Base-by-base conservation (phyloP, 495 filamentous ascomycete genomes). In the Xylaria flabelliformis region DNA sequence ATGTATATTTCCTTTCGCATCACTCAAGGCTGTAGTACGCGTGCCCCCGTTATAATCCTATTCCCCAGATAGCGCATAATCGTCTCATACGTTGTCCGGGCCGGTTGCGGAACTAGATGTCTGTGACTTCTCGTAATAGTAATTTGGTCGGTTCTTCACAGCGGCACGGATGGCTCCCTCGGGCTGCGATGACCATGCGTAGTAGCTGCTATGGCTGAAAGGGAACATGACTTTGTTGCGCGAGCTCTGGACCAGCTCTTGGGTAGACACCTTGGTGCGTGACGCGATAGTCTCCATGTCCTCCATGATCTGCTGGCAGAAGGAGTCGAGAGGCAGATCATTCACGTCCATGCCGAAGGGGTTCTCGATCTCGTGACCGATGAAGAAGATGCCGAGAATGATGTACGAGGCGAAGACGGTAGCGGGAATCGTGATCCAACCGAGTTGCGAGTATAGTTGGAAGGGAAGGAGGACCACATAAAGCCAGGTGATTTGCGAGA, bases 301-400 rank as follows among this genome's bases (percentile, higher is more conserved):
- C 12, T 84, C 71, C 4, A 88, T 86, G 58, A 97, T 83, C 74
- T 92, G 89, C 10, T 88, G 85, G 79, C 93, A 95, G 84, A 91
- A 97, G 0, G 83, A 82, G 78, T 94, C 92, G 0, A 97, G 86
- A 10, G 92, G 92, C 17, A 97, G 84, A 78, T 97, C 94, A 77
- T 97, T 97, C 72, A 94, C 93, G 78, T 97, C 94, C 64, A 89
- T 83, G 34, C 94, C 93, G 80, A 97, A 97, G 9, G 93, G 94
- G 78, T 97, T 94, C 79, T 97, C 94, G 74, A 97, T 91, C 81
- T 97, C 93, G 74, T 90, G 89, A 29, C 94, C 93, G 74, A 95
- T 94, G 76, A 93, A 90, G 51, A 93, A 90, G 70, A 97, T 90
- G n/a, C 92, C 94, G 71, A 97, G 87, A 77, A 97, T 95, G 72